phyloP scores from a whole-genome alignment of 2,329 filamentous ascomycete species.

The Balansia obtecta region DNA sequence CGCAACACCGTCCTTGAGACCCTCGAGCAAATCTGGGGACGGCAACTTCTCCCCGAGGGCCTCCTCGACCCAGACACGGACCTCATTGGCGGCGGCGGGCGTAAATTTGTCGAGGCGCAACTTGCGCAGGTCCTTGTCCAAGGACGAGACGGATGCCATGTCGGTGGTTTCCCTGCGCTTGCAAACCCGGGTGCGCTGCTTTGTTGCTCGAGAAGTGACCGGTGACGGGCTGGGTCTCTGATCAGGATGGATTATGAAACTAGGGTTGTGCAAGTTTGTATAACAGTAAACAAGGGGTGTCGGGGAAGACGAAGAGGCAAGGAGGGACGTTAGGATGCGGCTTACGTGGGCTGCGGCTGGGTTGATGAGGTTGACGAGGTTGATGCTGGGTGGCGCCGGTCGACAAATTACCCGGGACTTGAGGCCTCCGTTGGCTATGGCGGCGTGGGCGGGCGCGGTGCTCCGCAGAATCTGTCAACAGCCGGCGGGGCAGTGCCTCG shows the following conservation, averaged over 20 bases:
- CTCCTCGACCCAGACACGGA: constrained; percentile 73
- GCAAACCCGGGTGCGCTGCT: not conserved
- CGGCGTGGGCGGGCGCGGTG: too few species aligned
- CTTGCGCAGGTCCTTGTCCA: constrained; percentile 92
- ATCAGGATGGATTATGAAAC: not conserved
- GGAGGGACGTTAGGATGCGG: too few species aligned
- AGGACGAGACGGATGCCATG: constrained; percentile 88
- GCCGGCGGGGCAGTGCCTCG: too few species aligned
- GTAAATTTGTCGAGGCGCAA: constrained; percentile 90
- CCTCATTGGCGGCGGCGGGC: constrained; percentile 77
- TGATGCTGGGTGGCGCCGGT: too few species aligned
- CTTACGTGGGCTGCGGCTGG: too few species aligned
- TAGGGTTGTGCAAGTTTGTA: not conserved
- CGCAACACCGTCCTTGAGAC: constrained; percentile 79
- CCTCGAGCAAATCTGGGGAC: constrained; percentile 66
- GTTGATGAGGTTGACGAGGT: too few species aligned
- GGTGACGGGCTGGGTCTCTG: not conserved
- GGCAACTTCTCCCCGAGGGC: constrained; percentile 62
- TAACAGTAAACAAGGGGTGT: too few species aligned
- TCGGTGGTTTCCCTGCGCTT: constrained; percentile 3
- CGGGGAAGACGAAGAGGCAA: too few species aligned
- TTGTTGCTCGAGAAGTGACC: not conserved
- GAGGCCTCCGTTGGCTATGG: too few species aligned
- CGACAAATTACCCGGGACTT: too few species aligned
- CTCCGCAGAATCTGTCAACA: too few species aligned